Percentiles rank a stretch among this genome's conserved stretches.
Evolutionary conservation across 1,284 basidiomycete genomes (phyloP).

Genomic region (Irpex sp.): DNA sequence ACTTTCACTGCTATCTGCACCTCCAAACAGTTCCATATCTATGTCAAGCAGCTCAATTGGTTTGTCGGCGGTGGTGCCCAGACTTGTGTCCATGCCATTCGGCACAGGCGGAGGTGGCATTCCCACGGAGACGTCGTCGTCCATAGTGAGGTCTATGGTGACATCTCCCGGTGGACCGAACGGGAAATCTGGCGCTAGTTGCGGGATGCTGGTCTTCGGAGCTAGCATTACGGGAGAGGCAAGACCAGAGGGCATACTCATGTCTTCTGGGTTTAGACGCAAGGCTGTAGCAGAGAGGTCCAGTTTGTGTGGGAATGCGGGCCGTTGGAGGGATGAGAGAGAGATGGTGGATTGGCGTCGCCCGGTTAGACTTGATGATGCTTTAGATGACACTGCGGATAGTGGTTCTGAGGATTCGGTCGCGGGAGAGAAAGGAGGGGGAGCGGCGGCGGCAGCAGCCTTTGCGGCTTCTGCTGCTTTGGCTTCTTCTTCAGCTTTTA

Average conservation of each 20-base stretch:
- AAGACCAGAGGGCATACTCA: conserved; percentile 50
- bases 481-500: conserved; percentile 39
- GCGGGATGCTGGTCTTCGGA: conserved; percentile 67
- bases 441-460: conserved; percentile 7
- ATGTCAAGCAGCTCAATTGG: conserved; percentile 77
- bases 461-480: conserved; percentile 22
- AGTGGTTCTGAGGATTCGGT: conserved; percentile 12
- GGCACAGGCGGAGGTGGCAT: conserved; percentile 16
- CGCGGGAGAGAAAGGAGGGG: conserved; percentile 17
- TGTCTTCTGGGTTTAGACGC: conserved; percentile 58
- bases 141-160: conserved; percentile 39
- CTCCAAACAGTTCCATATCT: conserved; percentile 46
- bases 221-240: conserved; percentile 76
- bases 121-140: conserved; percentile 29
- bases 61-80: conserved; percentile 69
- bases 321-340: conserved; percentile 70
- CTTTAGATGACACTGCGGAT: conserved; percentile 6
- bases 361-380: conserved; percentile 15
- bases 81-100: conserved; percentile 25
- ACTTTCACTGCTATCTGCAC: conserved; percentile 2
- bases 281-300: conserved; percentile 68
- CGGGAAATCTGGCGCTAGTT: conserved; percentile 56
- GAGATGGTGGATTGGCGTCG: conserved; percentile 73
- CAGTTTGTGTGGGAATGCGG: conserved; percentile 63
- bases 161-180: conserved; percentile 35